Evolutionary conservation across 202 grass and related monocot genomes (phyloP).

Genomic region (Zizania palustris): DNA sequence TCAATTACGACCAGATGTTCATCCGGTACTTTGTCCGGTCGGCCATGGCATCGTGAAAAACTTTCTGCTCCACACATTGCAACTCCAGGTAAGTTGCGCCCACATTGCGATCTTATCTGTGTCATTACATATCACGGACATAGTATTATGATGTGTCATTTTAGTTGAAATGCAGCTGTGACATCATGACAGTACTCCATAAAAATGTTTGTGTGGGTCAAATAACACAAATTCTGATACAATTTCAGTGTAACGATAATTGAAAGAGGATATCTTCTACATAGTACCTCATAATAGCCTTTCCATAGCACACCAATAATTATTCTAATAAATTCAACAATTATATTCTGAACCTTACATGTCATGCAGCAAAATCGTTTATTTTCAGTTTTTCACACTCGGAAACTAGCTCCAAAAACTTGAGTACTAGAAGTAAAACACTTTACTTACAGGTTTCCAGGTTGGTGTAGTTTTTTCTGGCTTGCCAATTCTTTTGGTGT

Average conservation of each 20-base stretch:
- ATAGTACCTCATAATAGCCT: constrained; percentile 1
- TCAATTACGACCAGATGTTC: no score
- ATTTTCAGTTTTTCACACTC: neutral
- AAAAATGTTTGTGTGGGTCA: neutral
- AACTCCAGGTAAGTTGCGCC: no score
- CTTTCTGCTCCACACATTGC: no score
- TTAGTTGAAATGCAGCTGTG: neutral
- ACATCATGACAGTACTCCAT: neutral
- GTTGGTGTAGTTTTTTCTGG: neutral
- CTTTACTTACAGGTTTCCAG: neutral
- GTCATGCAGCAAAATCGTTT: constrained; percentile 13
- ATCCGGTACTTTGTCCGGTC: no score
- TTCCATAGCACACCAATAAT: constrained; percentile 7
- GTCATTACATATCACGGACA: no score
- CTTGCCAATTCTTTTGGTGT: constrained; percentile 12
- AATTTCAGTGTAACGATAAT: constrained; percentile 9
- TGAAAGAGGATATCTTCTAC: constrained; percentile 5
- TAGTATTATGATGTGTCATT: neutral
- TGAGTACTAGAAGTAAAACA: neutral
- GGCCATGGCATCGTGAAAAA: no score
- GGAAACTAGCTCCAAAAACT: constrained; percentile 12
- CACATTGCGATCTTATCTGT: no score
- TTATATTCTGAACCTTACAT: constrained; percentile 1
- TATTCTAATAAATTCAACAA: constrained; percentile 4
- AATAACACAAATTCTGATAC: constrained; percentile 11